Evolutionary conservation across 805 yeast species (phyloP).

Genomic region (Starmera quercuum): DNA sequence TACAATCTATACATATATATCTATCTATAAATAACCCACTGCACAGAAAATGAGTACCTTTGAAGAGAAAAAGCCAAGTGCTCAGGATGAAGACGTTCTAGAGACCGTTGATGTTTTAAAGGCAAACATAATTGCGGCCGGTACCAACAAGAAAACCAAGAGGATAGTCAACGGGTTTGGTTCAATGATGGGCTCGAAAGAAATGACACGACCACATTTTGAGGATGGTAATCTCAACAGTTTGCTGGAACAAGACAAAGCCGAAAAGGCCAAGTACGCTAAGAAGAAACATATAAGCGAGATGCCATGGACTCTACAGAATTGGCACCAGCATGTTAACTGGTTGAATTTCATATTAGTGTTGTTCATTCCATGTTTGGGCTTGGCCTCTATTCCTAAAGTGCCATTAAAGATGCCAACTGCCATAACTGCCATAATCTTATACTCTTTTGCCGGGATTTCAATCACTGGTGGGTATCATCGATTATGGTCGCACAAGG

Average conservation of each 20-base stretch:
- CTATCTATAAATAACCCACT: too few relatives aligned
- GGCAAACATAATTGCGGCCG: conserved; percentile 77
- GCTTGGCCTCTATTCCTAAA: conserved; percentile 34
- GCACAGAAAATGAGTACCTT: conserved; percentile 3
- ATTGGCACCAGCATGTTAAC: conserved; percentile 71
- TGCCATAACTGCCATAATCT: conserved; percentile 35
- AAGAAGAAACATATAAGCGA: conserved; percentile 56
- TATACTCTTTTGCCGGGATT: conserved; percentile 56
- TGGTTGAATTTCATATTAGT: conserved; percentile 71
- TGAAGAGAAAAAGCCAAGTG: too few relatives aligned
- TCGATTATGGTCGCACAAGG: conserved; percentile 70
- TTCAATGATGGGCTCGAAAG: conserved; percentile 72
- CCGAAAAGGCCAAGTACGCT: conserved; percentile 31
- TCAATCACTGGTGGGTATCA: conserved; percentile 85
- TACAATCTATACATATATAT: too few relatives aligned
- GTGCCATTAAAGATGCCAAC: conserved; percentile 38
- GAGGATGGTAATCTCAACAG: conserved; percentile 33
- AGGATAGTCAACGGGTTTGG: conserved; percentile 82
- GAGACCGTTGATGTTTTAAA: conserved; percentile 50
- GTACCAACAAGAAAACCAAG: conserved; percentile 60
- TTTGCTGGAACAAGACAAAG: conserved; percentile 36
- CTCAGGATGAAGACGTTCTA: conserved; percentile 8
- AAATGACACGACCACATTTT: conserved; percentile 60
- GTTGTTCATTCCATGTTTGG: conserved; percentile 49
- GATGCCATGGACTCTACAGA: conserved; percentile 65